Evolutionary conservation across 2,329 filamentous ascomycete species (phyloP).

Genomic region (Domatiomyces catenatus): DNA sequence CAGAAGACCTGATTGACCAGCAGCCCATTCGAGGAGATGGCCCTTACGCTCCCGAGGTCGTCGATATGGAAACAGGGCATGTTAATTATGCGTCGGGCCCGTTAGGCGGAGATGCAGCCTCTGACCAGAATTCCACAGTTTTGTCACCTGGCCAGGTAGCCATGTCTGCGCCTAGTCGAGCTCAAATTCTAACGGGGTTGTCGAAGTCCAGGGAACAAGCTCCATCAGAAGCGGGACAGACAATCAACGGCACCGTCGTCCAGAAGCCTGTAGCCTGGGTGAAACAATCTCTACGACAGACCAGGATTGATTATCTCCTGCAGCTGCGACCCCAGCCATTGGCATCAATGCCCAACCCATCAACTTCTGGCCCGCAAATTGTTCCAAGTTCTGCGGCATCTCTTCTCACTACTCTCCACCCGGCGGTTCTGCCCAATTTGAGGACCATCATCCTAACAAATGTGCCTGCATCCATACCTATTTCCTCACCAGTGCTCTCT

Average conservation of each 20-base stretch:
- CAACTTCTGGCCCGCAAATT: background rate
- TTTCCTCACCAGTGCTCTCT: conserved; percentile 27
- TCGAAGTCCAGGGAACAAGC: background rate
- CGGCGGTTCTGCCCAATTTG: conserved; percentile 39
- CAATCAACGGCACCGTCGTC: background rate
- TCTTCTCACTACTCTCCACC: conserved; percentile 32
- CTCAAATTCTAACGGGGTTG: background rate
- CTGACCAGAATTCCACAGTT: conserved; percentile 2
- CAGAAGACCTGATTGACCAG: conserved; percentile 27
- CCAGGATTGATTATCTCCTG: background rate
- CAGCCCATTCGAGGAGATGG: conserved; percentile 15
- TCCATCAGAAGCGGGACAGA: background rate
- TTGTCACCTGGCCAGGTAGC: conserved; percentile 11
- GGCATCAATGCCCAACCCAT: background rate
- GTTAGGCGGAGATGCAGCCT: background rate
- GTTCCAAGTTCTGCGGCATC: conserved; percentile 18
- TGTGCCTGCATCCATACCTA: conserved; percentile 32
- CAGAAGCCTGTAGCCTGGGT: background rate
- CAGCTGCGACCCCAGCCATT: background rate
- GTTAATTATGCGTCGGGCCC: background rate
- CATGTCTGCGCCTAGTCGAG: background rate
- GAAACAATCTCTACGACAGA: background rate
- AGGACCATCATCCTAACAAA: conserved; percentile 42
- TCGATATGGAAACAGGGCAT: background rate
- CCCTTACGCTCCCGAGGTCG: conserved; percentile 15